Base-by-base conservation (phyloP, 371 early-diverging fungal species). In the Circinella umbellata region DNA sequence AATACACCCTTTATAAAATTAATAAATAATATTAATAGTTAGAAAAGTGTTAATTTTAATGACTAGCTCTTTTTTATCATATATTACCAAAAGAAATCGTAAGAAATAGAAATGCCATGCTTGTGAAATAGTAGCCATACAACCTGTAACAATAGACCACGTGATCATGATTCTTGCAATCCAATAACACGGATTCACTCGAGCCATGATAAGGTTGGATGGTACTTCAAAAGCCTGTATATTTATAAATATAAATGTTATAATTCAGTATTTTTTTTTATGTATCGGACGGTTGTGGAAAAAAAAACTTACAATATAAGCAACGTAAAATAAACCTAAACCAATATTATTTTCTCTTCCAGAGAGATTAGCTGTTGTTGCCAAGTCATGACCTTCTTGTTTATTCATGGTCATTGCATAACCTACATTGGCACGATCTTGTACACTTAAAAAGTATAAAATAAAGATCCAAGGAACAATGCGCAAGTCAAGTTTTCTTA, bases 401-500 rank as follows among this genome's bases (percentile, higher is more conserved):
- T 77, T 74, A 64, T 84, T 84, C 84, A 84, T 84, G 3, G 84
- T 84, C 79, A 84, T 80, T 48, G 85, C 81, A 69, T 70, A 85
- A 3, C 85, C 85, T 7, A 85, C 85, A 74, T 85, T 85, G 10
- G 77, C 76, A 13, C 85, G 78, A 76, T 85, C 85, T 60, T 81
- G 80, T 0, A 85, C 82, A 39, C 78, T 77, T 20, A 85, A 60
- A 54, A 85, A 85, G 62, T 85, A 85, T 15, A 85, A 67, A 42
- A 80, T 77, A 65, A 80, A 79, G 48, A 85, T 78, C 85, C 85
- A 85, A 4, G 82, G 85, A 17, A 82, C 76, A 63, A 85, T 85
- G 18, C 80, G 76, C 82, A 77, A 79, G 64, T 85, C 85, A 18
- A 85, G 60, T 60, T 85, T 85, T 59, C 76, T 70, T 20, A 85